A percentile compares a stretch with the other conserved stretches of the same genome.
These are phyloP conservation scores for Scedosporium boydii DNA, from an alignment of 2,329 filamentous ascomycete species.

Conservation along the genomic window DNA sequence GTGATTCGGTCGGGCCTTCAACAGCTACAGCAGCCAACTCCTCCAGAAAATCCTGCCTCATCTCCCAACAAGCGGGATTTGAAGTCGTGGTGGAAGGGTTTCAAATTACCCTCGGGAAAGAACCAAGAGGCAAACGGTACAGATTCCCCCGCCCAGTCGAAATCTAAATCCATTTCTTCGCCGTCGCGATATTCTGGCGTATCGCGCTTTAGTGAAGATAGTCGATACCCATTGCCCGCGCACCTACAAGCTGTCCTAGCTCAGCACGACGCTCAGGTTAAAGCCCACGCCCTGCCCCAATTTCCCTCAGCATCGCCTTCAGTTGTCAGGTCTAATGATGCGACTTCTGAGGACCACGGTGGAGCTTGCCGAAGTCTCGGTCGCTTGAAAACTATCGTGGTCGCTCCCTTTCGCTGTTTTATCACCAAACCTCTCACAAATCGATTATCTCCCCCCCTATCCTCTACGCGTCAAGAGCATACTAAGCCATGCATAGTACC, in stretches of 20 bases:
- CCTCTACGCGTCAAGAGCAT: neutral
- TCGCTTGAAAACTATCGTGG: neutral
- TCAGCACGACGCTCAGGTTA: conserved; percentile 9
- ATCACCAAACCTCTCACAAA: neutral
- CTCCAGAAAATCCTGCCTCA: conserved; percentile 41
- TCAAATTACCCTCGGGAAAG: conserved; percentile 60
- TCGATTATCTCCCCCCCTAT: conserved; percentile 1
- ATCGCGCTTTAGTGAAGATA: conserved; percentile 10
- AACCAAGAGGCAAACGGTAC: conserved; percentile 45
- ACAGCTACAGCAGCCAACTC: conserved; percentile 11
- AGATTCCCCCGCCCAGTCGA: conserved; percentile 19
- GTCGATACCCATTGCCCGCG: conserved; percentile 4
- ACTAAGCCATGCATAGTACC: conserved; percentile 7
- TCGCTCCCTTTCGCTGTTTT: neutral
- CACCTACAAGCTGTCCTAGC: conserved; percentile 8
- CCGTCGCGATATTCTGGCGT: neutral
- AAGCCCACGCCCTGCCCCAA: neutral
- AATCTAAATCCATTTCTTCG: neutral
- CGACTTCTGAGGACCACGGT: conserved; percentile 5
- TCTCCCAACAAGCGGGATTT: conserved; percentile 80
- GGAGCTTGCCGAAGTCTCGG: neutral
- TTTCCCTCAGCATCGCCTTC: neutral
- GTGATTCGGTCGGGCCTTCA: neutral
- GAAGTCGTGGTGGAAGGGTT: conserved; percentile 95
- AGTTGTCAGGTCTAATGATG: conserved; percentile 11